Conservation (phyloP, 257 asterid species). For the Primulina huaijiensis region DNA sequence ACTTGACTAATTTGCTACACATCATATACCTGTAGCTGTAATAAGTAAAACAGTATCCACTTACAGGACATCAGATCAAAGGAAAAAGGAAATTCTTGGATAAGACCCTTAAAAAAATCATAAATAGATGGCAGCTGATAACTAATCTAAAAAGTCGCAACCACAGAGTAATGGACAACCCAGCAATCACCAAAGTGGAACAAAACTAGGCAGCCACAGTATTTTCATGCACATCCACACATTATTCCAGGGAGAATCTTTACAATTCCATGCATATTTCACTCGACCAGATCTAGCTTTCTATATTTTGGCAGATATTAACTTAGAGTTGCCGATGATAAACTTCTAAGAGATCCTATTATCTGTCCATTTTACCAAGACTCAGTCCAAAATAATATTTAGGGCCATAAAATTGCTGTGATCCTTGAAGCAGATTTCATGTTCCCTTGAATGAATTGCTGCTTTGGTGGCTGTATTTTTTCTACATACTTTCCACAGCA, state of each 20-base stretch:
- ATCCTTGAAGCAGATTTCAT: background rate
- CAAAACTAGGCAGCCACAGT: background rate
- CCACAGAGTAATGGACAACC: no score
- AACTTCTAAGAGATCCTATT: background rate
- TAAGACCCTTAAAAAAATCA: no score
- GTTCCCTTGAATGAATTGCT: background rate
- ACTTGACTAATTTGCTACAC: background rate
- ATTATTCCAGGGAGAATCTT: background rate
- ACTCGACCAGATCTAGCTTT: background rate
- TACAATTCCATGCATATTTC: background rate
- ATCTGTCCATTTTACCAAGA: background rate
- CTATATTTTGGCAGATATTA: background rate
- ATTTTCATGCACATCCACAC: background rate
- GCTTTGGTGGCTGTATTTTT: background rate
- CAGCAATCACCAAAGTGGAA: no score
- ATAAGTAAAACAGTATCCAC: background rate
- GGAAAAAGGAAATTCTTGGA: background rate
- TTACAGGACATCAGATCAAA: background rate
- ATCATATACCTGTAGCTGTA: background rate
- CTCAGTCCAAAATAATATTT: background rate
- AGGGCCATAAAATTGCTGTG: background rate
- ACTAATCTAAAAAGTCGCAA: no score
- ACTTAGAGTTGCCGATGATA: background rate
- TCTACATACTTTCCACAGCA: background rate
- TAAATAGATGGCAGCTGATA: no score